Percentiles rank a stretch among this genome's conserved stretches.
These are phyloP conservation scores for Annulohypoxylon truncatum DNA, from an alignment of 2,329 filamentous ascomycete species.

Conservation along the genomic window DNA sequence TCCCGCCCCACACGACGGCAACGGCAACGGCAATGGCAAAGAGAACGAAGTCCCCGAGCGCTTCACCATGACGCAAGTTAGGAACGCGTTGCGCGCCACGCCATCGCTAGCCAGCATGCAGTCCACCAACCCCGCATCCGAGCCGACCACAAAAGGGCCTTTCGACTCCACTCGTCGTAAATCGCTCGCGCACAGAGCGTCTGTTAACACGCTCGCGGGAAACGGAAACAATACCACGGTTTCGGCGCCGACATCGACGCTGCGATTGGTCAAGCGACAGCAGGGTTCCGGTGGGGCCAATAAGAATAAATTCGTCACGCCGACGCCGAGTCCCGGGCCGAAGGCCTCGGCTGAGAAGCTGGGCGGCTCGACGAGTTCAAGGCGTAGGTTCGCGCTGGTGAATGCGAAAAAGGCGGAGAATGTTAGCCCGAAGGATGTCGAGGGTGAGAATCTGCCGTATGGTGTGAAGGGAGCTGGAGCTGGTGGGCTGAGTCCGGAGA, in stretches of 20 bases:
- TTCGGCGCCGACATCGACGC: too few relatives aligned
- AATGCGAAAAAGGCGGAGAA: conserved; percentile 41
- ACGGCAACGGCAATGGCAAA: conserved; percentile 28
- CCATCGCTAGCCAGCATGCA: conserved; percentile 28
- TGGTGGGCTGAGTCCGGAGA: conserved; percentile 34
- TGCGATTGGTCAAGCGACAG: conserved; percentile 35
- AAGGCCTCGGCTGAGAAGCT: conserved; percentile 30
- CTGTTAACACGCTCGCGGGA: conserved; percentile 33
- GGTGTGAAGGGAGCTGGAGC: too few relatives aligned
- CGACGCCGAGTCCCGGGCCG: conserved; percentile 33
- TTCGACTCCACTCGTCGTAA: conserved; percentile 22
- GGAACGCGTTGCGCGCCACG: conserved; percentile 28
- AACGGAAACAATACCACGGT: too few relatives aligned
- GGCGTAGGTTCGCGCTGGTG: conserved; percentile 15
- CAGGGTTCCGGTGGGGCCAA: conserved; percentile 23
- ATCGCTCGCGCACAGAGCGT: conserved; percentile 35
- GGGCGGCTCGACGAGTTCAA: conserved; percentile 21
- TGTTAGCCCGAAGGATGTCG: conserved; percentile 37
- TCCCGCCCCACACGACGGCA: conserved; percentile 3
- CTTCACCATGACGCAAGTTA: conserved; percentile 13
- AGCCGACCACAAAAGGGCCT: conserved; percentile 12
- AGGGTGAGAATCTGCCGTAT: conserved; percentile 18
- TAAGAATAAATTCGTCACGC: conserved; percentile 12
- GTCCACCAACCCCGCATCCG: conserved; percentile 4
- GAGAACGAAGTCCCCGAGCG: conserved; percentile 29